Evolutionary conservation across 805 yeast species (phyloP).

Genomic region (Sugiyamaella smithiae): DNA sequence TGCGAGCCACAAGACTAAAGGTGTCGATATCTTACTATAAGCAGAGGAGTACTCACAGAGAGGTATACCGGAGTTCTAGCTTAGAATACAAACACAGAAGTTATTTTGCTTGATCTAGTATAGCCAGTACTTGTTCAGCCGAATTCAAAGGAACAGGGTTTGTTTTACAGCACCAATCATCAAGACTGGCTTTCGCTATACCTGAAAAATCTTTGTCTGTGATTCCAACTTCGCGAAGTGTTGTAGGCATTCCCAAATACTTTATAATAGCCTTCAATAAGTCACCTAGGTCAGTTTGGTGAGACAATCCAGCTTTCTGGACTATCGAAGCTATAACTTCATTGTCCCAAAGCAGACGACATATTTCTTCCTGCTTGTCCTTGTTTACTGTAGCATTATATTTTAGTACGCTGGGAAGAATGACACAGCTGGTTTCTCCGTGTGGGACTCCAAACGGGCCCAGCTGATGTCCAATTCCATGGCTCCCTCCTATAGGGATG

Average conservation of each 20-base stretch:
- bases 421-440: background rate
- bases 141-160: background rate
- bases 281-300: background rate
- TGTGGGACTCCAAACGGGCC: background rate
- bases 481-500: background rate
- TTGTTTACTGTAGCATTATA: background rate
- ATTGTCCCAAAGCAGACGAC: background rate
- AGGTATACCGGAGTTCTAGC: too few relatives aligned
- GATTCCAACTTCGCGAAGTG: background rate
- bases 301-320: background rate
- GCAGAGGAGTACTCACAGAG: too few relatives aligned
- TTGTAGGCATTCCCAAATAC: background rate
- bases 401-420: background rate
- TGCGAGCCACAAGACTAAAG: too few relatives aligned
- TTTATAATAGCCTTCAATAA: background rate
- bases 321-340: background rate
- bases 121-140: background rate
- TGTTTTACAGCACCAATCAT: background rate
- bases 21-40: too few relatives aligned
- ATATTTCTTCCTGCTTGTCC: background rate
- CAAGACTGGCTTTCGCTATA: background rate
- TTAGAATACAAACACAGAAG: too few relatives aligned
- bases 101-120: background rate
- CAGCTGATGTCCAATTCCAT: background rate
- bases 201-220: background rate